Evolutionary conservation across 78 protist species (phyloP).

Genomic region (Monosiga brevicollis): DNA sequence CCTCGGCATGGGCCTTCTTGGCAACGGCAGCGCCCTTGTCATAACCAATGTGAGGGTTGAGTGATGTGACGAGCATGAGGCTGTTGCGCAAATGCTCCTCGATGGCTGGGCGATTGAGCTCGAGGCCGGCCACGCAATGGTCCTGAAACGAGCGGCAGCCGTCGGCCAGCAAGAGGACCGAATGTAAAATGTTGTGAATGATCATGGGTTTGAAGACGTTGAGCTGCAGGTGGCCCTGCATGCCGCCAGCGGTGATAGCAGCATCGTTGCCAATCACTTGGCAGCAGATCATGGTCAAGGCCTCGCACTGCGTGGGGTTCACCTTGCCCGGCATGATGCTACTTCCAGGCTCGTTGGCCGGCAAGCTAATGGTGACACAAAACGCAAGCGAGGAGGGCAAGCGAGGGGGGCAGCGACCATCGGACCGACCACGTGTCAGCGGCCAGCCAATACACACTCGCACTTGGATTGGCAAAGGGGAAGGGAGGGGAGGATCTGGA

Average conservation of each 20-base stretch:
- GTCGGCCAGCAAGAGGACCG: conserved; percentile 68
- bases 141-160: conserved; percentile 52
- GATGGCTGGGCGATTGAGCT: conserved; percentile 64
- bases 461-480: too few relatives aligned
- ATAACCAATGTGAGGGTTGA: conserved; percentile 92
- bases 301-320: conserved; percentile 87
- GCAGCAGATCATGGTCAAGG: conserved; percentile 89
- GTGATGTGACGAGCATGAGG: conserved; percentile 92
- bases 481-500: too few relatives aligned
- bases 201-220: conserved; percentile 92
- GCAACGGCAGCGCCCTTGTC: conserved; percentile 58
- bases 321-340: conserved; percentile 88
- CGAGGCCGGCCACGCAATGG: conserved; percentile 77
- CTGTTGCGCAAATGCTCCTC: conserved; percentile 38
- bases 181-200: conserved; percentile 60
- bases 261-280: conserved; percentile 90
- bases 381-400: too few relatives aligned
- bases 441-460: too few relatives aligned
- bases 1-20: conserved; percentile 51
- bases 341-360: conserved; percentile 92
- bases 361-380: conserved; percentile 38
- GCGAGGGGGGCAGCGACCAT: too few relatives aligned
- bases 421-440: too few relatives aligned
- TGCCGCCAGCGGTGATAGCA: conserved; percentile 80
- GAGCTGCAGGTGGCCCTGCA: conserved; percentile 81